Evolutionary conservation across 2,329 filamentous ascomycete genomes (phyloP), one percentile per base, ranked within the genome.

Genomic region (Fulvia fulva): DNA sequence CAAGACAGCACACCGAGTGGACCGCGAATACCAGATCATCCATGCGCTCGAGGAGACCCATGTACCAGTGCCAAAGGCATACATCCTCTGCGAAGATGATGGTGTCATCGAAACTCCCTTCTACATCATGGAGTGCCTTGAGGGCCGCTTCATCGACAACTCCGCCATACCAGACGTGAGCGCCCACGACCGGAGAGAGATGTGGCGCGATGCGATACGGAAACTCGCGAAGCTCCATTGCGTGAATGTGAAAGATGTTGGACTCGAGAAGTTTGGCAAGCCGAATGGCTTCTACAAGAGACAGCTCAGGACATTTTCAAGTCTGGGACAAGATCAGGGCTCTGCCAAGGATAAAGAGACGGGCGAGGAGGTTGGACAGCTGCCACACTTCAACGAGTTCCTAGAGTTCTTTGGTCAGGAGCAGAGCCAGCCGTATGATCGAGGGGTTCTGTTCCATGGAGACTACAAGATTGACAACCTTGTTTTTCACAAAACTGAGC

Each of bases 51-150:
- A 64, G 86, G 63, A 78, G 53, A 95, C 90, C 22, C 86, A 90
- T 71, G 91, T 97, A 11, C 90, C 92, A 0, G 91, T 96, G 0
- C 94, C 94, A 7, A 87, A 83, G 72, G 84, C 90, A 8, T 88
- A 91, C 73, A 88, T 87, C 68, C 83, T 97, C 19, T 99, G 94
- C 77, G 88, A 95, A 74, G 92, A 97, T 76, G 78, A 81, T 34
- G 77, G 75, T 57, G 81, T 97, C 37, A 81, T 97, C 63, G 94
- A 92, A 55, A 97, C 92, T 3, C 85, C 91, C 4, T 99, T 97
- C 75, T 97, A 99, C 77, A 87, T 97, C 70, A 97, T 99, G 94
- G 87, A 91, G 72, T 97, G 94, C 73, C 81, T 97, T 60, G 89
- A 96, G 70, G 94, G 94, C 16, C 87, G 94, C 68, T 96, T 97